Base-by-base conservation (phyloP, 73 alveolate genomes). In the Paramecium biaurelia region DNA sequence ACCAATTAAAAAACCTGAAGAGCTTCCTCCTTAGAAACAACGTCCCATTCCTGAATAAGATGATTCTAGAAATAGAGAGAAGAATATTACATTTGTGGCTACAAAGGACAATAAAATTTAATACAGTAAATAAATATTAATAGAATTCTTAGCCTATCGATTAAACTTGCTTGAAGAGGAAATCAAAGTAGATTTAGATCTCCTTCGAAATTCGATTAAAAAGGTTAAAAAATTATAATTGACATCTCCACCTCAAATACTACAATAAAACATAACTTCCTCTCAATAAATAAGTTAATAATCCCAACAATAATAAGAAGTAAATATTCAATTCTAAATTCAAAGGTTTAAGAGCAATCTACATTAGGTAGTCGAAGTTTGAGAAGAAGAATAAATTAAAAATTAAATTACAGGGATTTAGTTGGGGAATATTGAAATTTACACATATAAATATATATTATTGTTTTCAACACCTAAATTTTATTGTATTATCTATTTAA, bases 81-180 rank as follows among this genome's bases (percentile, higher is more conserved):
- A 79, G 24, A 79, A 79, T n/a, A 79, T 79, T 5, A 79, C 76
- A 1, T 79, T 79, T 45, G 70, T 79, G 7, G 90, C 90, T 8
- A 79, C 90, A 8, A 79, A 79, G 28, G 90, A 79, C 26, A 79
- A 79, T 24, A 79, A 79, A 79, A 63, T 79, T 2, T 24, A 79
- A 79, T 79, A 30, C 34, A 79, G 90, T 79, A 79, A 79, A 12
- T 15, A 4, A 32, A 23, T 20, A 79, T 11, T n/a, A 45, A 30
- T 47, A 4, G 18, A 30, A 1, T 72, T 38, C n/a, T 3, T 38
- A 79, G 90, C 90, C 4, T 79, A 37, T 21, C 47, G 90, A 23
- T 45, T 79, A 23, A 79, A 79, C 43, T 63, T 79, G 15, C 7
- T 43, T 11, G 90, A 79, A 43, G 90, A 79, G 6, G 90, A 79